Percentiles rank a stretch among this genome's conserved stretches.
phyloP scores from a whole-genome alignment of 345 rosid genomes.

The Litchi chinensis region DNA sequence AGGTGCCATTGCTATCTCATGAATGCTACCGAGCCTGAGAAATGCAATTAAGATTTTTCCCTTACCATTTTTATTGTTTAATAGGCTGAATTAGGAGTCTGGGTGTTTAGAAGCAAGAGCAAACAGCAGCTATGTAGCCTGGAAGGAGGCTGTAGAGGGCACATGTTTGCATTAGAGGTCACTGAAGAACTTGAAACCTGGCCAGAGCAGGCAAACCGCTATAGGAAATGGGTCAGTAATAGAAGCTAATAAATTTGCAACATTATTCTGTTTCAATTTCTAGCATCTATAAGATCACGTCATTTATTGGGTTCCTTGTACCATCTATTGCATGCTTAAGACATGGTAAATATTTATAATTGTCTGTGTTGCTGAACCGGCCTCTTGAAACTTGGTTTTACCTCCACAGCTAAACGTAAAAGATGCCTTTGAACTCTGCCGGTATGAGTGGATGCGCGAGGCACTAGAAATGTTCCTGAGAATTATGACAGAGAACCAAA shows the following conservation, averaged over 20 bases:
- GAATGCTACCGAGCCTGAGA: neutral
- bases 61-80: neutral
- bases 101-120: slow-evolving; percentile 75
- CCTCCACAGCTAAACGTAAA: slow-evolving; percentile 48
- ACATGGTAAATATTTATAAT: neutral
- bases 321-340: neutral
- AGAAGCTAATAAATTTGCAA: neutral
- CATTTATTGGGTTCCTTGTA: no score
- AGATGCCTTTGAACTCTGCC: slow-evolving; percentile 63
- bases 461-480: slow-evolving; percentile 57
- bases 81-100: slow-evolving; percentile 45
- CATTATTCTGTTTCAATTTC: neutral
- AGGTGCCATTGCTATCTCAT: neutral
- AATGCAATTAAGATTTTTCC: neutral
- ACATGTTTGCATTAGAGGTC: slow-evolving; percentile 67
- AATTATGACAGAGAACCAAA: slow-evolving; percentile 25
- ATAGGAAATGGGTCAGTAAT: slow-evolving; percentile 68
- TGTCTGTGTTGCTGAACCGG: neutral
- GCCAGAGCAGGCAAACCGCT: slow-evolving; percentile 67
- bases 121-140: slow-evolving; percentile 34
- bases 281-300: neutral
- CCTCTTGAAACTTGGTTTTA: neutral
- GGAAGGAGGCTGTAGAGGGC: slow-evolving; percentile 62
- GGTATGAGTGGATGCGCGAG: slow-evolving; percentile 85
- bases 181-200: slow-evolving; percentile 78